phyloP scores from a whole-genome alignment of 331 rosid genomes.

The Dryas integrifolia region DNA sequence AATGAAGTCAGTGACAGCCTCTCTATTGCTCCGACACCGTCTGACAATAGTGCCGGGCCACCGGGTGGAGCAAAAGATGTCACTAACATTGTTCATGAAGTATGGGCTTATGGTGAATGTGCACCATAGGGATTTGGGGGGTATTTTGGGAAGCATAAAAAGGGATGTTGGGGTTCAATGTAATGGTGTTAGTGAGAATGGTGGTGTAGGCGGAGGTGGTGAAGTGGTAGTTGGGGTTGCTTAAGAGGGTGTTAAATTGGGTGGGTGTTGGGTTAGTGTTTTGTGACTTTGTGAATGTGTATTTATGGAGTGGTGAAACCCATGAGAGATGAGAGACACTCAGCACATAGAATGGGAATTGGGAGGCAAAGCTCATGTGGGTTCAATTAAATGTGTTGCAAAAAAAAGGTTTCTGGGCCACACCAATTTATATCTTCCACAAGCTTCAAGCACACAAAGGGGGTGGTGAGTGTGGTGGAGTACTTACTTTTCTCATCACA shows the following conservation, averaged over 20 bases:
- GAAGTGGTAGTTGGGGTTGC: slow-evolving; percentile 28
- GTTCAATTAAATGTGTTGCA: slow-evolving; percentile 1
- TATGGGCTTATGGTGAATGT: slow-evolving; percentile 72
- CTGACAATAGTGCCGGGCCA: slow-evolving; percentile 62
- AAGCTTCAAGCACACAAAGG: too few species aligned
- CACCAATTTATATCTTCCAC: not conserved
- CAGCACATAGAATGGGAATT: not conserved
- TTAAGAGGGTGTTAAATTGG: slow-evolving; percentile 4
- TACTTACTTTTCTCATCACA: too few species aligned
- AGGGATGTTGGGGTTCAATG: slow-evolving; percentile 24
- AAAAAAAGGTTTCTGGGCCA: not conserved
- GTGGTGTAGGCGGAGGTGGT: not conserved
- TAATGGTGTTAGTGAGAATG: not conserved
- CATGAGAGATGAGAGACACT: not conserved
- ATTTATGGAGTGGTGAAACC: slow-evolving; percentile 24
- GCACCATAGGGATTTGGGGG: slow-evolving; percentile 52
- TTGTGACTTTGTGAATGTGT: not conserved
- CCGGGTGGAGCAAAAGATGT: slow-evolving; percentile 86
- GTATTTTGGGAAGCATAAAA: slow-evolving; percentile 37
- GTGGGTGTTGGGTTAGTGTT: not conserved
- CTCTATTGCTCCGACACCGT: slow-evolving; percentile 72
- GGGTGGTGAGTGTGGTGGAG: too few species aligned
- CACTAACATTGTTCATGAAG: slow-evolving; percentile 87
- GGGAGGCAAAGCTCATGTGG: slow-evolving; percentile 17
- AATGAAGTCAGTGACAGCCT: slow-evolving; percentile 84